phyloP scores from a whole-genome alignment of 805 yeast genomes.

The Yarrowia porcina region DNA sequence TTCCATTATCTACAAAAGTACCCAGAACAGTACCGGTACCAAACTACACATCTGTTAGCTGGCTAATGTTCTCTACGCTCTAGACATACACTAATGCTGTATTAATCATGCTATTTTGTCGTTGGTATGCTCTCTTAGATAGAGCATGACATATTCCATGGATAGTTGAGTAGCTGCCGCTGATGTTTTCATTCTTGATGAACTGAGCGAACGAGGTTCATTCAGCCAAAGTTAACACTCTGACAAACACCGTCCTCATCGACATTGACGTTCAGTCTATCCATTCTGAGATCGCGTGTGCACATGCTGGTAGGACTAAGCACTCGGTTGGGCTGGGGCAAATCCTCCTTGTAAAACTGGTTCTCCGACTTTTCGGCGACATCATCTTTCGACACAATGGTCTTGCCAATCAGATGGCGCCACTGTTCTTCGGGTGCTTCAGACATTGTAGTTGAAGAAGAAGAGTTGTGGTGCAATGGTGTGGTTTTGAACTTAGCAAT shows the following conservation, averaged over 20 bases:
- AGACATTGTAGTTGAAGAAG: no score
- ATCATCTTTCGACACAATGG: slow-evolving; percentile 42
- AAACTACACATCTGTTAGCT: no score
- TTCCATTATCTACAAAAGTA: no score
- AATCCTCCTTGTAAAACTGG: slow-evolving; percentile 12
- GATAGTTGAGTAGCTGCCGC: no score
- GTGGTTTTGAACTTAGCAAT: not conserved
- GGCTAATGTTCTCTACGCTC: no score
- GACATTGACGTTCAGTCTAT: slow-evolving; percentile 1
- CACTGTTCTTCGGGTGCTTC: not conserved
- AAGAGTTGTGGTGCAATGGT: not conserved
- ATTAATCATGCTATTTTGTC: no score
- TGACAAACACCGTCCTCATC: not conserved
- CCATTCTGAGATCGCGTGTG: not conserved
- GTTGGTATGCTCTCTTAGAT: no score
- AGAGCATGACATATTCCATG: no score
- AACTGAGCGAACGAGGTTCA: no score
- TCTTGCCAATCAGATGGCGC: slow-evolving; percentile 9
- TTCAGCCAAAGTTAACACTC: not conserved
- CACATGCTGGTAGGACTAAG: not conserved
- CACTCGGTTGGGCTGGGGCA: slow-evolving; percentile 8
- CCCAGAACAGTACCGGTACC: no score
- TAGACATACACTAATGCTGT: no score
- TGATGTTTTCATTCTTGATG: no score
- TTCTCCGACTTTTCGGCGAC: slow-evolving; percentile 57